Conservation (phyloP, 2,329 filamentous ascomycete genomes). For the Ophiostoma ips region DNA sequence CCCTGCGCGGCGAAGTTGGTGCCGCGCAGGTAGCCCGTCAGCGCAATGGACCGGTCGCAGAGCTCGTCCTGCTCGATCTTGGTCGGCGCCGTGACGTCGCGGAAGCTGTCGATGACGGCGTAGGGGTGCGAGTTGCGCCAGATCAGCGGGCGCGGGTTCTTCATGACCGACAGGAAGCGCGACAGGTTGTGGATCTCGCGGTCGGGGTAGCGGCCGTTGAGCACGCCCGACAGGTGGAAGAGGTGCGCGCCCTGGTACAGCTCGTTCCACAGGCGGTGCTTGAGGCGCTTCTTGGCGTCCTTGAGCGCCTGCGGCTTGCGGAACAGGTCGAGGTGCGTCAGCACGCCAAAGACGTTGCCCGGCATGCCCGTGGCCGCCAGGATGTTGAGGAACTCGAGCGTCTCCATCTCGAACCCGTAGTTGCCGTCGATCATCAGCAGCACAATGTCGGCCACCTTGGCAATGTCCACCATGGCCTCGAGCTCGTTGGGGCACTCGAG, state of each 20-base stretch:
- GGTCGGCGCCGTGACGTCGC: slow-evolving; percentile 88
- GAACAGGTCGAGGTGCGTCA: slow-evolving; percentile 93
- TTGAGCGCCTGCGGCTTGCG: slow-evolving; percentile 83
- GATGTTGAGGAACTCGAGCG: slow-evolving; percentile 97
- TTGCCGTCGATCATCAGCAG: slow-evolving; percentile 98
- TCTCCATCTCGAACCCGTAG: slow-evolving; percentile 99
- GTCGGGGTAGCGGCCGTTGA: slow-evolving; percentile 93
- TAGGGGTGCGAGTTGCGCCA: slow-evolving; percentile 98
- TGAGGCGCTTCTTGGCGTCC: slow-evolving; percentile 89
- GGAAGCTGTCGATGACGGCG: slow-evolving; percentile 80
- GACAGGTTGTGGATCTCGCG: slow-evolving; percentile 92
- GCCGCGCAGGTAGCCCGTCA: slow-evolving; percentile 88
- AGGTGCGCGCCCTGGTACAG: slow-evolving; percentile 93
- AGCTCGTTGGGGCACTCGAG: slow-evolving; percentile 95
- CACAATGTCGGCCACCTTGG: slow-evolving; percentile 95
- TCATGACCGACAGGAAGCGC: slow-evolving; percentile 95
- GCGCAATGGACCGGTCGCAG: slow-evolving; percentile 77
- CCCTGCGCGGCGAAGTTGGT: slow-evolving; percentile 83
- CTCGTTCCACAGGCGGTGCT: slow-evolving; percentile 93
- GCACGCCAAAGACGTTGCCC: slow-evolving; percentile 91
- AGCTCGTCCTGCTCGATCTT: slow-evolving; percentile 77
- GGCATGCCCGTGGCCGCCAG: slow-evolving; percentile 94
- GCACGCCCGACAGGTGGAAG: slow-evolving; percentile 91
- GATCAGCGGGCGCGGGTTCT: slow-evolving; percentile 88
- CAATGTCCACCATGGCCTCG: slow-evolving; percentile 90